phyloP scores from a whole-genome alignment of 441 rosid genomes.

The Mallotus repandus region DNA sequence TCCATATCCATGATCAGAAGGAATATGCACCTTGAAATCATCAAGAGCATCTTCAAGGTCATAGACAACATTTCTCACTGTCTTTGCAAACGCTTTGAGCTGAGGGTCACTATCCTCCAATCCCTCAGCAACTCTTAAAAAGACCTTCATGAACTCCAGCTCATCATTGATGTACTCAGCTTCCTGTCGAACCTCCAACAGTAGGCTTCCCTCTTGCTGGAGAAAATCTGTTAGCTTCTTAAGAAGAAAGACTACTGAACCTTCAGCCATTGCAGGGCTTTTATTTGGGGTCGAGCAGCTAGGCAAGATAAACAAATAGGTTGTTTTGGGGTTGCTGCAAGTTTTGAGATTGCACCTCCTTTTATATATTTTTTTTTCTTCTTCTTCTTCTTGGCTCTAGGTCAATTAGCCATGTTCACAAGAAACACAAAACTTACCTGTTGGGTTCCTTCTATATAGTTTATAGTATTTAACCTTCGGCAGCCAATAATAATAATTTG shows the following conservation, averaged over 20 bases:
- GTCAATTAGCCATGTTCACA: not conserved
- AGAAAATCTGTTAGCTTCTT: constrained; percentile 32
- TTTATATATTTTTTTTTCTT: not conserved
- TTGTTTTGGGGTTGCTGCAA: not conserved
- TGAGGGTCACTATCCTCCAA: constrained; percentile 34
- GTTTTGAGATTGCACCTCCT: not conserved
- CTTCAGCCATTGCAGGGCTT: constrained; percentile 12
- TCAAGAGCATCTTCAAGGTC: constrained; percentile 54
- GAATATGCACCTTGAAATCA: constrained; percentile 36
- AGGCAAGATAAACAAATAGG: too few species aligned
- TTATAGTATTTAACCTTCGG: too few species aligned
- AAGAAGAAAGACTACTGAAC: constrained; percentile 26
- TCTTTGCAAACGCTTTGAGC: constrained; percentile 43
- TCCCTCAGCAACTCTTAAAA: constrained; percentile 43
- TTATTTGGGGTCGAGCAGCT: not conserved
- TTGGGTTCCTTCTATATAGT: not conserved
- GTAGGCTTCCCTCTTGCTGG: constrained; percentile 21
- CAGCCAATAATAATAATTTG: not conserved
- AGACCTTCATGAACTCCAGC: constrained; percentile 38
- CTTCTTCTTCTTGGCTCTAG: not conserved
- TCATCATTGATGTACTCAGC: constrained; percentile 32
- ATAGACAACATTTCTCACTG: constrained; percentile 39
- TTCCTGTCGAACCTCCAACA: constrained; percentile 33
- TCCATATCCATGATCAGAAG: constrained; percentile 21
- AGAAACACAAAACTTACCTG: constrained; percentile 7